Base-by-base conservation (phyloP, 441 rosid genomes). In the Corymbia citriodora region DNA sequence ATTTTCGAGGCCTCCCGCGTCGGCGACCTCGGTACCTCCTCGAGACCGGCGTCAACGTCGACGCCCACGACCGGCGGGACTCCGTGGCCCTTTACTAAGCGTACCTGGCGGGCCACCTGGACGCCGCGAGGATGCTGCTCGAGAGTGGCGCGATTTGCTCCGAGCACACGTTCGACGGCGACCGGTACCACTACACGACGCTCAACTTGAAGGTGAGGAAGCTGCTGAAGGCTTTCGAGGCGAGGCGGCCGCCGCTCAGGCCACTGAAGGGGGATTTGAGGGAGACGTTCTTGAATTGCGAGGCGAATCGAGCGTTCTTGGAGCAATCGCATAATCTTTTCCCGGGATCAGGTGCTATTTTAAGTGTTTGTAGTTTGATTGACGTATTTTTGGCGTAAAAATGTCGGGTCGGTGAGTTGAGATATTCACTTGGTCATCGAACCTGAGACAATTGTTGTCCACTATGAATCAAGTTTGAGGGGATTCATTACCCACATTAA, bases 51-150 rank as follows among this genome's bases (percentile, higher is more conserved):
- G 94, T 98, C 59, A 97, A 98, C 91, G 97, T 98, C 36, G 97
- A 98, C 95, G 99, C 96, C 11, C 96, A 98, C 55, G 99, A 98
- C 94, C 97, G 92, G 53, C 97, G 99, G 99, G 99, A 97, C 91
- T 97, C 99, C 57, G 98, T 96, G n/a, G 99, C 99, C 27, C 94
- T 96, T 23, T 98, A 98, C 90, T 98, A 98, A 59, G 97, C 99
- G 13, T 98, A 99, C 92, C 97, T 97, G 65, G 96, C 97, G 8
- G 99, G 99, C 15, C 99, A 97, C 89, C 94, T 97, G 65, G 99
- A 96, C 89, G 97, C 99, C 29, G 99, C 98, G 8, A 91, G 98
- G 19, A 92, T 98, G 99, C 94, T 97, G 89, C 91, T 98, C 15
- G 99, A 97, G 94, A 96, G 92, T 70, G 99, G 98, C 59, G 99